Evolutionary conservation across 768 basidiomycete genomes (phyloP), one percentile per base, ranked within the genome.

Genomic region (Rhizopogon roseolus): DNA sequence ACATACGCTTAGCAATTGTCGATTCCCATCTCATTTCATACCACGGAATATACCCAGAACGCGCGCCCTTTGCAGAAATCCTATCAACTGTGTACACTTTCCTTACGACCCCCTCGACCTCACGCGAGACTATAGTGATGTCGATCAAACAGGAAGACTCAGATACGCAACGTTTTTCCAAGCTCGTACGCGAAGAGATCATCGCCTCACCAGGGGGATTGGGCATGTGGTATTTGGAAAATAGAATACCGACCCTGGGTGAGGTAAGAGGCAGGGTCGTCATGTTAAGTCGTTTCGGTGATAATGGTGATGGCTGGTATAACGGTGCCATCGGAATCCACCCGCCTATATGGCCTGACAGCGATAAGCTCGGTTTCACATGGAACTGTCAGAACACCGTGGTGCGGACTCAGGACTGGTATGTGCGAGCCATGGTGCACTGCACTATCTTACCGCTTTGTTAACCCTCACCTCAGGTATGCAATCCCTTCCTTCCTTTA

Each of bases 111-210:
- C 76, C 82, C 0, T 59, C 61, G 4, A 80, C 88, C 1, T 74
- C 71, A 8, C 76, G 73, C 28, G 94, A 96, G 67, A 88, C 88
- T 0, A 66, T 97, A 36, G 80, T 97, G 28, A 83, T 95, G 74
- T 93, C 86, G 14, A 80, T 98, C 64, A 95, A 96, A 68, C 89
- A 95, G 64, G 94, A 98, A 66, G 87, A 91, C 59, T 76, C 77
- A 0, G 72, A 80, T 4, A 64, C 73, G 0, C 59, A 67, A 1
- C 53, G 71, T 6, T 93, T 95, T 67, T 88, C 89, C 2, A 60
- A 67, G 29, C 68, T 84, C 9, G 87, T 94, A 8, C 80, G 78
- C 36, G 72, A 81, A 40, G 88, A 85, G 52, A 86, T 96, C 25
- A 65, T 69, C 22, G 62, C 62, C 41, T 80, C 82, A 2, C 79